phyloP scores from a whole-genome alignment of 2,329 filamentous ascomycete species.

The Alternaria ethzedia region DNA sequence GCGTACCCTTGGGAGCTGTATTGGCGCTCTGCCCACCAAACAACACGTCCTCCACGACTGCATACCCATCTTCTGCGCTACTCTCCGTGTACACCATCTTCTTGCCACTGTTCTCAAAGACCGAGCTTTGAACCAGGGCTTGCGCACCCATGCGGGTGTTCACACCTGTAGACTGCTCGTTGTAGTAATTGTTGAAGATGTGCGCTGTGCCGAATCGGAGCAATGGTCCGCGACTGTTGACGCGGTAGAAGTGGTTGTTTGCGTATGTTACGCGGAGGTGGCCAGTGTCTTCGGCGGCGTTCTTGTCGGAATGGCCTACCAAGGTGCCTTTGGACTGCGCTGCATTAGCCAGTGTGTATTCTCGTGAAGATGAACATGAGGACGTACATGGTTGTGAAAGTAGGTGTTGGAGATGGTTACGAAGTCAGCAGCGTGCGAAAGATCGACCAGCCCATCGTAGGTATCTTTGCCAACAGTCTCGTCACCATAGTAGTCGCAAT shows the following conservation, averaged over 20 bases:
- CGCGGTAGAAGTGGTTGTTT: constrained; percentile 69
- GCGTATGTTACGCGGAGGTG: constrained; percentile 68
- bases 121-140: constrained; percentile 52
- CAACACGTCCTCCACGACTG: constrained; percentile 54
- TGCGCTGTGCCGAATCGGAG: constrained; percentile 71
- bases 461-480: constrained; percentile 32
- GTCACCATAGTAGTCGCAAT: constrained; percentile 66
- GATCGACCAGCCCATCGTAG: constrained; percentile 58
- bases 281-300: constrained; percentile 61
- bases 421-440: constrained; percentile 67
- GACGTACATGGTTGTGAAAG: constrained; percentile 57
- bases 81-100: constrained; percentile 64
- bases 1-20: constrained; percentile 56
- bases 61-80: constrained; percentile 51
- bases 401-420: constrained; percentile 61
- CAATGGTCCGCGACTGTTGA: constrained; percentile 67
- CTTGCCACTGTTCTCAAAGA: constrained; percentile 64
- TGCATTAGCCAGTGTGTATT: neutral
- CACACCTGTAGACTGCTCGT: constrained; percentile 42
- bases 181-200: constrained; percentile 60
- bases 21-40: constrained; percentile 52
- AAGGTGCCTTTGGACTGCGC: constrained; percentile 60
- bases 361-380: neutral
- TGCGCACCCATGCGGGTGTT: constrained; percentile 52
- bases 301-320: constrained; percentile 65